phyloP scores from a whole-genome alignment of 768 basidiomycete species.

The Leucosporidium yakuticum region DNA sequence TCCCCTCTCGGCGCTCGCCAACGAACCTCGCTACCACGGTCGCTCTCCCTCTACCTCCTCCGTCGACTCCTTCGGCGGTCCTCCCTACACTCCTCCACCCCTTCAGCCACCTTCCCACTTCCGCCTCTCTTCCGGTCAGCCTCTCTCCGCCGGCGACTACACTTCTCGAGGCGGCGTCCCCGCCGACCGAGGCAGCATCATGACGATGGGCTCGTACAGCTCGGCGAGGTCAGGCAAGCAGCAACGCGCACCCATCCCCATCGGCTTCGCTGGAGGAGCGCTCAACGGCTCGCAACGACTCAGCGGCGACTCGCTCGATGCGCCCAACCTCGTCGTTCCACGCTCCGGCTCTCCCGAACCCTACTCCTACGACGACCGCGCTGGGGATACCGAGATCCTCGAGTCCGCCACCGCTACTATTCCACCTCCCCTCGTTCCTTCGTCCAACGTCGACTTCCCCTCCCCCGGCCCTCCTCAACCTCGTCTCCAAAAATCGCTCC shows the following conservation, averaged over 20 bases:
- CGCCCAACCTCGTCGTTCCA: constrained; percentile 4
- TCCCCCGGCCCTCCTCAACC: not conserved
- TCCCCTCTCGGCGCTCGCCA: constrained; percentile 78
- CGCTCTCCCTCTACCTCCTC: constrained; percentile 31
- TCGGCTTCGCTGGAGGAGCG: not conserved
- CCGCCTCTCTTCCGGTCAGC: constrained; percentile 6
- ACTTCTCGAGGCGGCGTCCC: not conserved
- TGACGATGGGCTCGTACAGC: constrained; percentile 15
- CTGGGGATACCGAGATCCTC: not conserved
- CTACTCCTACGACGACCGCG: not conserved
- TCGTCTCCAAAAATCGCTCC: constrained; percentile 10
- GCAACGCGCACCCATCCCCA: too few species aligned
- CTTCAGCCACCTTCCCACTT: too few species aligned
- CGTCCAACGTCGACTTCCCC: not conserved
- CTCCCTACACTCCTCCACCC: constrained; percentile 6
- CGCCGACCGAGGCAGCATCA: constrained; percentile 24
- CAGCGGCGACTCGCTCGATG: constrained; percentile 16
- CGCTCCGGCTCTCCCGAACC: not conserved
- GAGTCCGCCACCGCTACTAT: not conserved
- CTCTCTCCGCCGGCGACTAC: constrained; percentile 11
- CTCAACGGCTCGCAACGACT: not conserved
- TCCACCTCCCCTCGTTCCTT: not conserved
- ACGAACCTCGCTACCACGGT: constrained; percentile 36
- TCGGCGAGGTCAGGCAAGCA: constrained; percentile 13
- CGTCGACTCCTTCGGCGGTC: constrained; percentile 21